Evolutionary conservation across 805 yeast genomes (phyloP).

Genomic region (Yamadazyma insecticola): DNA sequence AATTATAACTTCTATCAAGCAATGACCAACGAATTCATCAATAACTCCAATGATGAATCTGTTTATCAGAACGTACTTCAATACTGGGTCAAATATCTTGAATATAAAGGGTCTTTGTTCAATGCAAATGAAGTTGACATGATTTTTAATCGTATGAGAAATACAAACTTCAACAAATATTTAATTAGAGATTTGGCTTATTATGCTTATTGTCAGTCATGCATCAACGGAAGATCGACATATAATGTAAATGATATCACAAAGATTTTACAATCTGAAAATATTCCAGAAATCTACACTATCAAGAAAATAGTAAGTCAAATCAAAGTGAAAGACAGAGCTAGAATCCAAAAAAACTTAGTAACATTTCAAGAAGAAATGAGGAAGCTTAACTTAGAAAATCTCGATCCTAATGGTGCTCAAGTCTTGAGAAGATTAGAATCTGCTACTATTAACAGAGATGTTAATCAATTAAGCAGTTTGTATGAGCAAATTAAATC

Average conservation of each 20-base stretch:
- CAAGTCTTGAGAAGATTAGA: slow-evolving; percentile 19
- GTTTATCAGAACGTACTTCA: slow-evolving; percentile 22
- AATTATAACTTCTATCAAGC: slow-evolving; percentile 23
- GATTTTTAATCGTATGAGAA: slow-evolving; percentile 2
- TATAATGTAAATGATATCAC: slow-evolving; percentile 20
- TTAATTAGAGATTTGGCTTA: slow-evolving; percentile 20
- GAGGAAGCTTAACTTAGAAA: slow-evolving; percentile 1
- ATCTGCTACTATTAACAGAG: slow-evolving; percentile 14
- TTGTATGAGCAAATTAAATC: slow-evolving; percentile 20
- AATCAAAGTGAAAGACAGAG: slow-evolving; percentile 2
- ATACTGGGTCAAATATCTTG: slow-evolving; percentile 31
- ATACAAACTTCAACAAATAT: slow-evolving; percentile 1
- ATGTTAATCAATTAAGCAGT: slow-evolving; percentile 14
- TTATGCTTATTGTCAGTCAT: slow-evolving; percentile 30
- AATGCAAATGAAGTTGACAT: neutral
- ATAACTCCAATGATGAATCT: slow-evolving; percentile 10
- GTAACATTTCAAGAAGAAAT: slow-evolving; percentile 5
- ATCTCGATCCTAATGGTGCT: slow-evolving; percentile 31
- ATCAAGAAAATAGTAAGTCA: slow-evolving; percentile 4
- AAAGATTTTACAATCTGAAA: slow-evolving; percentile 13
- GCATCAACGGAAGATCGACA: slow-evolving; percentile 18
- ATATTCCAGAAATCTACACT: slow-evolving; percentile 1
- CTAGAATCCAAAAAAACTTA: slow-evolving; percentile 5
- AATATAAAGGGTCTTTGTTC: slow-evolving; percentile 10
- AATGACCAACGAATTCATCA: slow-evolving; percentile 16